A percentile compares a stretch with the other conserved stretches of the same genome.
Evolutionary conservation across 352 stramenopile genomes (phyloP).

Genomic region (Hyaloperonospora brassicae): DNA sequence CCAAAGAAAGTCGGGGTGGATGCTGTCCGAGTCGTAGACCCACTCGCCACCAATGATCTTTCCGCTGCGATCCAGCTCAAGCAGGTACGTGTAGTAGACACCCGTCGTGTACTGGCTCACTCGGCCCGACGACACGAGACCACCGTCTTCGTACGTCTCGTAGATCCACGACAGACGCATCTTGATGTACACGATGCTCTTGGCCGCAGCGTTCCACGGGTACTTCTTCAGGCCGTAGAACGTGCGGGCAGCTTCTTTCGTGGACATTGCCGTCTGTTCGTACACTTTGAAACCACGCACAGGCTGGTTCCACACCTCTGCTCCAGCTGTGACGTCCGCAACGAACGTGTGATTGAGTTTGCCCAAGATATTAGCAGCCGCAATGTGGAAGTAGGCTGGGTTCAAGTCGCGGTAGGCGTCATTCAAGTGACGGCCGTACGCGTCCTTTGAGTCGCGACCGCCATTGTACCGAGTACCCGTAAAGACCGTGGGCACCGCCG

Average conservation of each 20-base stretch:
- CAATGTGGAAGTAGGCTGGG: slow-evolving; percentile 46
- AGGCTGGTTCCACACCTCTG: slow-evolving; percentile 55
- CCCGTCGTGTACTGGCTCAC: slow-evolving; percentile 21
- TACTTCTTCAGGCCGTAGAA: slow-evolving; percentile 38
- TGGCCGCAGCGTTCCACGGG: slow-evolving; percentile 40
- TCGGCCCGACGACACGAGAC: slow-evolving; percentile 21
- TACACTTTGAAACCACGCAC: slow-evolving; percentile 43
- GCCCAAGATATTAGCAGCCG: slow-evolving; percentile 37
- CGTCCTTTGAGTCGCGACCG: slow-evolving; percentile 17
- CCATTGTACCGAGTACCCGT: slow-evolving; percentile 35
- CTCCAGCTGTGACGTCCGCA: slow-evolving; percentile 26
- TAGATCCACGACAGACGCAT: slow-evolving; percentile 38
- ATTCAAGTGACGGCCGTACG: slow-evolving; percentile 40
- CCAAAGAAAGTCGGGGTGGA: slow-evolving; percentile 43
- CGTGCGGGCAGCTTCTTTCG: slow-evolving; percentile 25
- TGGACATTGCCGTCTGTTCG: slow-evolving; percentile 23
- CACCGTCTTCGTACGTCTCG: slow-evolving; percentile 32
- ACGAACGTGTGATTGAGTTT: slow-evolving; percentile 35
- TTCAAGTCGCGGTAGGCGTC: slow-evolving; percentile 38
- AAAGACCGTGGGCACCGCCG: slow-evolving; percentile 27
- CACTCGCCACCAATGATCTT: slow-evolving; percentile 42
- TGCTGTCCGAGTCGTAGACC: slow-evolving; percentile 26
- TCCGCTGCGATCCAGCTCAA: slow-evolving; percentile 31
- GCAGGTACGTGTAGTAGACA: slow-evolving; percentile 33
- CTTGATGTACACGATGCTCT: slow-evolving; percentile 39